A percentile compares a stretch with the other conserved stretches of the same genome.
Evolutionary conservation across 192 early-diverging fungal species (phyloP).

Genomic region (Backusella liffmaniae): DNA sequence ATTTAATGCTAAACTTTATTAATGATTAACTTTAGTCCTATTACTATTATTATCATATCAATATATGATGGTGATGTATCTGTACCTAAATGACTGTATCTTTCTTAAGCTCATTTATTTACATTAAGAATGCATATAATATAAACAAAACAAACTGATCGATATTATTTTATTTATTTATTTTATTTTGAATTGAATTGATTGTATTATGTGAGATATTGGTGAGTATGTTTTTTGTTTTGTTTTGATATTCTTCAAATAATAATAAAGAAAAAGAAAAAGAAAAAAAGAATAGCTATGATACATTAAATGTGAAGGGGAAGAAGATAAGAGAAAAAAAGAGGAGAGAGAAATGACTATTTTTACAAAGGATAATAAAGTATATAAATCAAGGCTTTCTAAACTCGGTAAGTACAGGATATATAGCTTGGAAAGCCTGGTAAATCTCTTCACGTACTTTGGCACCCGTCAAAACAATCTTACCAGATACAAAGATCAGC

Average conservation of each 20-base stretch:
- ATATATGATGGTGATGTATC: too few relatives aligned
- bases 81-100: not conserved
- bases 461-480: conserved; percentile 99
- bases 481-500: conserved; percentile 98
- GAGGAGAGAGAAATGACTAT: conserved; percentile 1
- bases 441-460: conserved; percentile 99
- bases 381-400: conserved; percentile 59
- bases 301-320: not conserved
- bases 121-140: not conserved
- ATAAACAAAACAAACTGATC: too few relatives aligned
- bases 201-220: not conserved
- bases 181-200: not conserved
- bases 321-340: not conserved
- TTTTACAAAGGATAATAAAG: conserved; percentile 5
- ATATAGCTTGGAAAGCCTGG: conserved; percentile 96
- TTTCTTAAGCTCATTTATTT: not conserved
- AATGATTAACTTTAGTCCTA: not conserved
- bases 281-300: not conserved
- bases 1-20: not conserved
- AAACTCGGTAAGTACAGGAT: conserved; percentile 92
- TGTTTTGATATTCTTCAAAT: not conserved
- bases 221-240: not conserved
- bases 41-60: too few relatives aligned
- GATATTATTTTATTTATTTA: not conserved
- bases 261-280: not conserved